Evolutionary conservation across 371 early-diverging fungal genomes (phyloP), one percentile per base, ranked within the genome.

Genomic region (Synchytrium microbalum): DNA sequence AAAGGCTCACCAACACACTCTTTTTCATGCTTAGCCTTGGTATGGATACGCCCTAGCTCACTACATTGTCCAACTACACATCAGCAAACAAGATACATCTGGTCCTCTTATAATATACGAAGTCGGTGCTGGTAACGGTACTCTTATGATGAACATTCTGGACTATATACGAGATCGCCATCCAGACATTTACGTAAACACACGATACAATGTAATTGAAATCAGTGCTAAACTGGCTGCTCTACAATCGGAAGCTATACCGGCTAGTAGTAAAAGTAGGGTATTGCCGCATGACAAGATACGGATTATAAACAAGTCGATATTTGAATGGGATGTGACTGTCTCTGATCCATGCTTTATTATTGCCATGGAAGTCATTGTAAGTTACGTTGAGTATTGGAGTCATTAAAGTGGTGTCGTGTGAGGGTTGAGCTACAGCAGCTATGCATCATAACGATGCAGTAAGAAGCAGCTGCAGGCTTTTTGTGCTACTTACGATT

Each of bases 41-140:
- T 93, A 92, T 73, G 95, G 93, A 0, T 86, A 89, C 66, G 91
- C 96, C 10, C 75, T 97, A 63, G 98, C 95, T 2, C 88, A 88
- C 61, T 90, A 94, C 65, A 84, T 97, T 53, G 81, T 92, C n/a
- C 72, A 81, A 27, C 85, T 88, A 73, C 88, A 87, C 80, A 87
- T 86, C 69, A 3, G 3, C 10, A 3, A 2, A 71, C 80, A 13
- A 84, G 82, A 62, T 67, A 78, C 38, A 78, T 72, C 61, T 79
- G 29, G 23, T 71, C 58, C 32, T 8, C 64, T 98, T 63, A 80
- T 86, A 31, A 89, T 98, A 54, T 96, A 91, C 72, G 98, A 98
- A 76, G 84, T 96, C 78, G 96, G 96, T 32, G 96, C 92, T 2
- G 98, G 98, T 59, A 96, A 96, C 68, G 98, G 96, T 60, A 93